Percentiles rank a stretch among this genome's conserved stretches.
These are phyloP conservation scores for Cryphonectria parasitica DNA, from an alignment of 2,329 filamentous ascomycete genomes.

Conservation along the genomic window DNA sequence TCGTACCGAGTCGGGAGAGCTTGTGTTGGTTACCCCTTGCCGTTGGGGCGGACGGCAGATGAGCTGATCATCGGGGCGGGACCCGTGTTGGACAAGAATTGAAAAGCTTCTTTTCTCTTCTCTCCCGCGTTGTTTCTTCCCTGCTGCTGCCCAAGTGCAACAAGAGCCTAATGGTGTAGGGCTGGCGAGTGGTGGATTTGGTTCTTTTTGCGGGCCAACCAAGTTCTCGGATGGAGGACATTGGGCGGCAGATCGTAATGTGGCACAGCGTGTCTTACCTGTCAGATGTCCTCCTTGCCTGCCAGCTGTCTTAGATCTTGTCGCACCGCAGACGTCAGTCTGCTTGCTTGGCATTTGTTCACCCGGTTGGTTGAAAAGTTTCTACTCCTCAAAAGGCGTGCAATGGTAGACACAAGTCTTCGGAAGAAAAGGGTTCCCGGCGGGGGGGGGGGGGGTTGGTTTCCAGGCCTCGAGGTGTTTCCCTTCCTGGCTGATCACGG, in stretches of 20 bases:
- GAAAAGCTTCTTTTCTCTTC: background rate
- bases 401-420: background rate
- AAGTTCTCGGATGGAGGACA: background rate
- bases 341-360: conserved; percentile 16
- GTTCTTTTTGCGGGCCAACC: background rate
- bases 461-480: background rate
- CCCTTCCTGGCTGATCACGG: background rate
- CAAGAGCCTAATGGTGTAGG: conserved; percentile 10
- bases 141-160: background rate
- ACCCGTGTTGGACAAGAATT: background rate
- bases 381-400: background rate
- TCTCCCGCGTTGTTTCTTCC: background rate
- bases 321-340: conserved; percentile 23
- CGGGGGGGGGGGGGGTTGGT: no score
- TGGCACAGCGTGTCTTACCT: conserved; percentile 7
- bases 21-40: background rate
- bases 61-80: background rate
- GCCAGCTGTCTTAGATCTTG: conserved; percentile 19
- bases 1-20: background rate
- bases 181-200: conserved; percentile 2
- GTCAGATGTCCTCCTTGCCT: conserved; percentile 22
- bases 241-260: conserved; percentile 8
- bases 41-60: background rate
- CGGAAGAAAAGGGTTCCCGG: no score
- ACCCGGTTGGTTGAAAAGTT: background rate